Percentiles rank a stretch among this genome's conserved stretches.
Conservation (phyloP, 495 filamentous ascomycete genomes). For the Trichoderma virens region DNA sequence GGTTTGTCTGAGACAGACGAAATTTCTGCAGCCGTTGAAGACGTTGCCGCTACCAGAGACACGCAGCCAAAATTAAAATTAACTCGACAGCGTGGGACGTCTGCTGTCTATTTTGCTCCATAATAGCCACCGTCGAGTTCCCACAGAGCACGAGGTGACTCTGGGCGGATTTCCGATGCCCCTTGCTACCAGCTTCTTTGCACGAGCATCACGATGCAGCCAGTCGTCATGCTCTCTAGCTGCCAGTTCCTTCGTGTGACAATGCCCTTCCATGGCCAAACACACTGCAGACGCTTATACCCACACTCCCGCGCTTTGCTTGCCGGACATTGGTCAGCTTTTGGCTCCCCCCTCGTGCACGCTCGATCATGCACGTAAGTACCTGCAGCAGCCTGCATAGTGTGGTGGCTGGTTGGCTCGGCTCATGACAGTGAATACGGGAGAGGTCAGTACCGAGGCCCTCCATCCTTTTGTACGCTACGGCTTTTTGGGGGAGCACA, state of each 20-base stretch:
- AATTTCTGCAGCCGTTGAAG: neutral
- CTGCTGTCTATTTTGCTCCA: too few species aligned
- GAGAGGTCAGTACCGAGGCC: too few species aligned
- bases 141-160: too few species aligned
- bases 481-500: neutral
- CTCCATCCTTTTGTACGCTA: neutral
- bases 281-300: neutral
- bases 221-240: too few species aligned
- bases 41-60: neutral
- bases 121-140: too few species aligned
- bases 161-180: too few species aligned
- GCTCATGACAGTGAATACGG: neutral
- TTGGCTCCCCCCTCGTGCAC: neutral
- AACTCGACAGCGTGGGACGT: neutral
- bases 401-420: neutral
- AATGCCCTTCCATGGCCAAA: neutral
- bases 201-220: too few species aligned
- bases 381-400: constrained; percentile 6
- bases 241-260: neutral
- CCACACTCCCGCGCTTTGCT: neutral
- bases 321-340: neutral
- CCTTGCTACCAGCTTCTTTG: too few species aligned
- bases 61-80: neutral
- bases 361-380: constrained; percentile 5
- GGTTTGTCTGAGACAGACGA: neutral